phyloP scores from a whole-genome alignment of 345 rosid species.

The Kernera saxatilis region DNA sequence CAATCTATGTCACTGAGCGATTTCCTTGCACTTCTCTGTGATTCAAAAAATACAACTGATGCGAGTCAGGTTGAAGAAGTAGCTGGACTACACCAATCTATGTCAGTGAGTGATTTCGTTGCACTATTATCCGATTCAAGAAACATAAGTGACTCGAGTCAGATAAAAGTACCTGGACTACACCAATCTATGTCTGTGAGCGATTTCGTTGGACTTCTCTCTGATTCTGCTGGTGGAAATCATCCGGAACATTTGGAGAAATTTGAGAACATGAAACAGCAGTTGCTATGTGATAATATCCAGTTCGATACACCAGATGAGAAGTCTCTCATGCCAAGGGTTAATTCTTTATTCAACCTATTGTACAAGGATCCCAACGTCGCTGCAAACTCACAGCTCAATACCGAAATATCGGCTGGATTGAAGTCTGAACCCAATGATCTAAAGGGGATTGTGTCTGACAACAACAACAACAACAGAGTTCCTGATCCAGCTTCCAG shows the following conservation, averaged over 20 bases:
- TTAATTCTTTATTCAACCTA: conserved; percentile 92
- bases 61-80: conserved; percentile 69
- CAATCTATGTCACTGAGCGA: conserved; percentile 88
- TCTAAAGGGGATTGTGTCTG: conserved; percentile 30
- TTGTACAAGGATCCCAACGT: conserved; percentile 65
- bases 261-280: conserved; percentile 77
- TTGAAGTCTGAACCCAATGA: conserved; percentile 33
- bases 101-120: conserved; percentile 84
- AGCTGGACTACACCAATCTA: conserved; percentile 71
- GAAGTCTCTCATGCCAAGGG: conserved; percentile 94
- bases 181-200: conserved; percentile 84
- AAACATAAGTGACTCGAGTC: conserved; percentile 58
- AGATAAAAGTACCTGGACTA: conserved; percentile 83
- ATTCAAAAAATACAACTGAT: conserved; percentile 45
- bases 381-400: conserved; percentile 47
- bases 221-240: conserved; percentile 62
- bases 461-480: conserved; percentile 27
- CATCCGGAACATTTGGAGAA: conserved; percentile 47
- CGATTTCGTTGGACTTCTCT: conserved; percentile 73
- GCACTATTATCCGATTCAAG: conserved; percentile 39
- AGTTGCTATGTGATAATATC: conserved; percentile 65
- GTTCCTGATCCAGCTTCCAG: conserved; percentile 46
- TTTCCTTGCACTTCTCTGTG: conserved; percentile 69
- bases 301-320: conserved; percentile 78
- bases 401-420: conserved; percentile 38